Conservation (phyloP, 345 rosid species). For the Psidium friedrichsthalianum region DNA sequence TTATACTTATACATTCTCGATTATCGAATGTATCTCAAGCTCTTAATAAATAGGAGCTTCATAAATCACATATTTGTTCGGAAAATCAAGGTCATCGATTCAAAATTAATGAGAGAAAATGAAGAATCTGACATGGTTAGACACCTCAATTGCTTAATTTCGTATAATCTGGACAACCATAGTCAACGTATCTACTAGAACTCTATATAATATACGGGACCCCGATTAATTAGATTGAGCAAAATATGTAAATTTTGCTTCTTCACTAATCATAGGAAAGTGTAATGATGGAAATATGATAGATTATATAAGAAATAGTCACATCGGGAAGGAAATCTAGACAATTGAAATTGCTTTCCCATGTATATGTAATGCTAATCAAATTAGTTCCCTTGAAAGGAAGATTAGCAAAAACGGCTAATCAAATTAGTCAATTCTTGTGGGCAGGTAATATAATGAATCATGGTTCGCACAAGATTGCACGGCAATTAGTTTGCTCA, state of each 20-base stretch:
- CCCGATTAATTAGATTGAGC: rapidly evolving
- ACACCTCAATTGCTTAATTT: not conserved
- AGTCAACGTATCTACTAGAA: not conserved
- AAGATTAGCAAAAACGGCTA: not conserved
- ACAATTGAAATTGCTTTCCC: not conserved
- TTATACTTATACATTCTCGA: not conserved
- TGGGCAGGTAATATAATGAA: too few relatives aligned
- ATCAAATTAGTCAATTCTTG: too few relatives aligned
- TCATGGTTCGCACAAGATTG: too few relatives aligned
- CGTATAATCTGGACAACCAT: not conserved
- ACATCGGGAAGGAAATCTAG: not conserved
- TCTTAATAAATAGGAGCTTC: not conserved
- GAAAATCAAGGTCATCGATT: not conserved
- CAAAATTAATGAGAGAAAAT: not conserved
- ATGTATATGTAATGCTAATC: not conserved
- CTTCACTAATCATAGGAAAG: not conserved
- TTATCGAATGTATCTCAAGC: not conserved
- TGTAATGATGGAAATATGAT: not conserved
- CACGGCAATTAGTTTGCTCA: too few relatives aligned
- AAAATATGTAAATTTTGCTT: too few relatives aligned
- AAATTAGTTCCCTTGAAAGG: not conserved
- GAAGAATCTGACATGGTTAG: not conserved
- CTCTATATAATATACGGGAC: not conserved
- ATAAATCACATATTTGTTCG: not conserved
- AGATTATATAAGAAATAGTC: not conserved